phyloP scores from a whole-genome alignment of 495 filamentous ascomycete genomes.

The Oidiodendron maius region DNA sequence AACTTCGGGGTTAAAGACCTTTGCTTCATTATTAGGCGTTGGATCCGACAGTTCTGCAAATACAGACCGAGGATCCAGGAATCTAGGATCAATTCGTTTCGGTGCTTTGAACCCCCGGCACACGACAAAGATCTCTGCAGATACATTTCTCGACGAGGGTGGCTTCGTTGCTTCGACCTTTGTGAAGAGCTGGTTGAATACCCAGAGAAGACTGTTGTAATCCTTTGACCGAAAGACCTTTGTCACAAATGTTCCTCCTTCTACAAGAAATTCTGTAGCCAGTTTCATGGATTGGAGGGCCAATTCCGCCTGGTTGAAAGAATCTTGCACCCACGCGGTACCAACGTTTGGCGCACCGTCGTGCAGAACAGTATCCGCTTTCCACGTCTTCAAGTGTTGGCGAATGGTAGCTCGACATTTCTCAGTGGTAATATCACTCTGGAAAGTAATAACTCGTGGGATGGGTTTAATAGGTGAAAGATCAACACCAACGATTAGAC shows the following conservation, averaged over 20 bases:
- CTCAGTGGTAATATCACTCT: conserved; percentile 96
- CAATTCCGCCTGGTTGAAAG: conserved; percentile 95
- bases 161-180: conserved; percentile 97
- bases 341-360: conserved; percentile 98
- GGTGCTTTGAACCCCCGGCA: conserved; percentile 92
- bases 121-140: conserved; percentile 96
- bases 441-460: conserved; percentile 86
- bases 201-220: conserved; percentile 94
- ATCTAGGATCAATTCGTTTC: conserved; percentile 84
- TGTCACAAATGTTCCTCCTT: conserved; percentile 92
- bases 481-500: conserved; percentile 92
- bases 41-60: conserved; percentile 90
- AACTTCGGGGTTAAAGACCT: conserved; percentile 93
- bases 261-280: conserved; percentile 85
- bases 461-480: conserved; percentile 94
- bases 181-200: conserved; percentile 92
- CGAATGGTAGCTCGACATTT: conserved; percentile 92
- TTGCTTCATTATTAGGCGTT: conserved; percentile 92
- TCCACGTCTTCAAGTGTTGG: conserved; percentile 91
- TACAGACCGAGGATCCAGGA: conserved; percentile 83
- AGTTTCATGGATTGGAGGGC: conserved; percentile 86
- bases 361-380: conserved; percentile 94
- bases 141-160: conserved; percentile 90
- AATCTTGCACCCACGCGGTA: conserved; percentile 97
- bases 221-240: conserved; percentile 98